Percentiles rank a stretch among this genome's conserved stretches.
These are phyloP conservation scores for Cryphonectria radicalis DNA, from an alignment of 2,329 filamentous ascomycete species.

Conservation along the genomic window DNA sequence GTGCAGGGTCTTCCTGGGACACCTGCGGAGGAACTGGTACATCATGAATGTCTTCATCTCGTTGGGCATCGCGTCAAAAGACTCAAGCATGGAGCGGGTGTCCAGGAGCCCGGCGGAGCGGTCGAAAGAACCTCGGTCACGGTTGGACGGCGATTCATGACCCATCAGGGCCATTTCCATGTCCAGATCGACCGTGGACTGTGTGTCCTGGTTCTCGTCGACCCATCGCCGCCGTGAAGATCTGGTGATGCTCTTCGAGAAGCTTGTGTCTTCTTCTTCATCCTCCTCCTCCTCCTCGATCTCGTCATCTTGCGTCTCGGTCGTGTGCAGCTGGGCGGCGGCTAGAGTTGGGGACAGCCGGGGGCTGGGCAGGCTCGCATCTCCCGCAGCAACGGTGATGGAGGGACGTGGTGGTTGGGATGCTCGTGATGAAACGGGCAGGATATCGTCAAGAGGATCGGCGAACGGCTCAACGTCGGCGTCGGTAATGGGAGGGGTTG, in stretches of 20 bases:
- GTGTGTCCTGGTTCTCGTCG: slow-evolving; percentile 44
- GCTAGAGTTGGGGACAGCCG: slow-evolving; percentile 90
- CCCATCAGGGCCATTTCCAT: slow-evolving; percentile 35
- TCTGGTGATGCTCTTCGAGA: slow-evolving; percentile 40
- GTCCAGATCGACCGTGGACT: slow-evolving; percentile 45
- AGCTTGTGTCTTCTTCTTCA: slow-evolving; percentile 41
- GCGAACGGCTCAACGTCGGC: slow-evolving; percentile 67
- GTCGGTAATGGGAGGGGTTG: slow-evolving; percentile 77
- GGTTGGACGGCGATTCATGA: slow-evolving; percentile 35
- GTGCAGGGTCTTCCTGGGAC: slow-evolving; percentile 84
- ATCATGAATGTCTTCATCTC: slow-evolving; percentile 96
- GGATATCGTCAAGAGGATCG: slow-evolving; percentile 51
- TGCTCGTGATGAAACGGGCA: slow-evolving; percentile 51
- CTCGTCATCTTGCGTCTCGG: slow-evolving; percentile 49
- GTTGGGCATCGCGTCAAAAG: slow-evolving; percentile 87
- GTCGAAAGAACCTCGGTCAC: slow-evolving; percentile 38
- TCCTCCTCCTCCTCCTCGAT: slow-evolving; percentile 47
- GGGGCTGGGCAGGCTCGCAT: slow-evolving; percentile 92
- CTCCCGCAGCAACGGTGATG: slow-evolving; percentile 75
- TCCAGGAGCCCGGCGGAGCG: slow-evolving; percentile 64
- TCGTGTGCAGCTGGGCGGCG: slow-evolving; percentile 59
- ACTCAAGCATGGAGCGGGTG: slow-evolving; percentile 83
- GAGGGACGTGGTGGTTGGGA: slow-evolving; percentile 57
- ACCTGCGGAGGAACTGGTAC: slow-evolving; percentile 90
- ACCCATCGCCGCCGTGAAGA: slow-evolving; percentile 38